phyloP scores from a whole-genome alignment of 2,329 filamentous ascomycete species.

The Talaromyces sp. region DNA sequence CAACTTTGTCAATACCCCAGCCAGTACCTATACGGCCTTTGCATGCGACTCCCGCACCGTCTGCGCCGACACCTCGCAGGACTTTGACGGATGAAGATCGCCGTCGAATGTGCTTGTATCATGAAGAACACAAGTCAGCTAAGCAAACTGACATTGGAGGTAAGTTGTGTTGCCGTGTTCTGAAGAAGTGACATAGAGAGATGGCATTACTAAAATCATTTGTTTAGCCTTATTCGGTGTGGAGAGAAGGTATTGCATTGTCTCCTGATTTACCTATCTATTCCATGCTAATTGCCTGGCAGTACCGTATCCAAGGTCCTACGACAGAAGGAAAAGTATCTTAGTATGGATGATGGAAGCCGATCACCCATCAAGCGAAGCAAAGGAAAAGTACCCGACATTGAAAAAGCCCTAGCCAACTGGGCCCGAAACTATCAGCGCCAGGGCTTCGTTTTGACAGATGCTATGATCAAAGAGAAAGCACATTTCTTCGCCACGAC shows the following conservation, averaged over 20 bases:
- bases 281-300: constrained; percentile 14
- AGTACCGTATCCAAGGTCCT: constrained; percentile 99
- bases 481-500: constrained; percentile 73
- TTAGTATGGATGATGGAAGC: constrained; percentile 73
- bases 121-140: constrained; percentile 79
- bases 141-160: constrained; percentile 96
- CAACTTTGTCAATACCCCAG: constrained; percentile 48
- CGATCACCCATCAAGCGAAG: constrained; percentile 73
- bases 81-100: constrained; percentile 90
- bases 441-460: constrained; percentile 66
- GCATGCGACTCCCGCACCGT: constrained; percentile 31
- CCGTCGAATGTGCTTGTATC: constrained; percentile 87
- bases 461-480: constrained; percentile 79
- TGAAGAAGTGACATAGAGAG: background rate
- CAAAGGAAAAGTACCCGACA: constrained; percentile 83
- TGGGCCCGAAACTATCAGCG: constrained; percentile 80
- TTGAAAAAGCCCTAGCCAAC: constrained; percentile 82
- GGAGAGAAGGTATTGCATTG: constrained; percentile 73
- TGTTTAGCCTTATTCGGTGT: constrained; percentile 77
- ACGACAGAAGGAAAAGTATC: constrained; percentile 88
- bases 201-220: constrained; percentile 18
- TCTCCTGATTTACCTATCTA: constrained; percentile 4
- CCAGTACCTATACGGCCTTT: constrained; percentile 38
- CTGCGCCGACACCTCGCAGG: constrained; percentile 64
- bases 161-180: constrained; percentile 25